These are phyloP conservation scores for Vinca minor DNA, from an alignment of 257 asterid species.

Conservation along the genomic window DNA sequence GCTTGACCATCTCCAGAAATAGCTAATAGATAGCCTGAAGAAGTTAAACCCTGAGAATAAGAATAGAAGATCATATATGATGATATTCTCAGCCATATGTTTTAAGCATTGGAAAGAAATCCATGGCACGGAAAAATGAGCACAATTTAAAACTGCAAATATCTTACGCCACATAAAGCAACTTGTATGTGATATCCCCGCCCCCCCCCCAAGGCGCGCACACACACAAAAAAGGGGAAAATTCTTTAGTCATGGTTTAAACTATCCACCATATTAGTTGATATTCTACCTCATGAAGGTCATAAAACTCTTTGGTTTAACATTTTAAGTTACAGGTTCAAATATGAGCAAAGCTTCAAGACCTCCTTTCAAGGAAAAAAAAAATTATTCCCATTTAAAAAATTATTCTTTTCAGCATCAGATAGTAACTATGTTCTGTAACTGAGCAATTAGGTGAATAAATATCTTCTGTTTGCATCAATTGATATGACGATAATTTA, in stretches of 20 bases:
- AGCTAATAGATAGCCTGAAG: constrained; percentile 69
- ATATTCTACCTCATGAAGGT: not conserved
- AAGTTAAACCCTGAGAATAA: constrained; percentile 58
- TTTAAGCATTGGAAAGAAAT: not conserved
- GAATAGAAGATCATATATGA: not conserved
- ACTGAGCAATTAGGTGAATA: not conserved
- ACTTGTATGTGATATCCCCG: no score
- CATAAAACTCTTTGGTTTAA: not conserved
- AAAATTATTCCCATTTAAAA: no score
- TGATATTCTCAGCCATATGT: constrained; percentile 7
- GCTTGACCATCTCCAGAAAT: constrained; percentile 61
- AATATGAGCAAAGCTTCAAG: not conserved
- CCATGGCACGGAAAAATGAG: not conserved
- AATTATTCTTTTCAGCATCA: not conserved
- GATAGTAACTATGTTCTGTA: not conserved
- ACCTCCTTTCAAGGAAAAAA: not conserved
- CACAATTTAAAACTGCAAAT: not conserved
- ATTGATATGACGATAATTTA: not conserved
- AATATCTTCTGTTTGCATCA: not conserved
- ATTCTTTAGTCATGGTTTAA: not conserved
- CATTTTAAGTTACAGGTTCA: not conserved
- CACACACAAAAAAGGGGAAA: no score
- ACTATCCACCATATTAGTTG: not conserved
- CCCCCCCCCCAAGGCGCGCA: no score
- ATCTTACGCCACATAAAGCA: not conserved